phyloP scores from a whole-genome alignment of 768 basidiomycete species.

The Lentinula raphanica region DNA sequence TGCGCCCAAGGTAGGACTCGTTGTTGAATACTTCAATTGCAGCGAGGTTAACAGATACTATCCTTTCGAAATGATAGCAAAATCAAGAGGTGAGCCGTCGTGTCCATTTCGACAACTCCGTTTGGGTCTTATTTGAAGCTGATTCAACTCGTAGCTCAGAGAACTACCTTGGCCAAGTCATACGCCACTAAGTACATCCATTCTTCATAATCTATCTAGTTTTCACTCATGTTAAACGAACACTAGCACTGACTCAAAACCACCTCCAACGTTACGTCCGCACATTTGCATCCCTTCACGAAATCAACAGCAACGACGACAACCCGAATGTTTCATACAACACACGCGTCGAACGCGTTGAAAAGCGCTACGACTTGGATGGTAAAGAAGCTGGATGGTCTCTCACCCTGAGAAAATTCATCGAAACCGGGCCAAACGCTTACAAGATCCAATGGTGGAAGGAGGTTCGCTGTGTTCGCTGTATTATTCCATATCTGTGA shows the following conservation, averaged over 20 bases:
- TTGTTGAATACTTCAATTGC: background rate
- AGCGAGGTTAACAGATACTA: too few relatives aligned
- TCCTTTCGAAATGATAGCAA: background rate
- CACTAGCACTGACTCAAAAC: conserved; percentile 27
- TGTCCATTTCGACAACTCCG: background rate
- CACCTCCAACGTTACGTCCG: conserved; percentile 33
- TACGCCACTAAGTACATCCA: conserved; percentile 26
- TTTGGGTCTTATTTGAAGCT: too few relatives aligned
- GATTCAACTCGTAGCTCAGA: conserved; percentile 19
- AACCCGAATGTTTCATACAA: conserved; percentile 35
- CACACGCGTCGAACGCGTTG: conserved; percentile 42
- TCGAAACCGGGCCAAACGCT: conserved; percentile 11
- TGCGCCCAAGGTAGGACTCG: conserved; percentile 24
- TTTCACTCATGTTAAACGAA: background rate
- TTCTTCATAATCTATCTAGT: background rate
- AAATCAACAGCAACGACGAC: conserved; percentile 37
- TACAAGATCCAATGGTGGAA: conserved; percentile 31
- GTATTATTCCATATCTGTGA: conserved; percentile 1
- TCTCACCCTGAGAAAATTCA: conserved; percentile 28
- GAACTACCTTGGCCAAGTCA: conserved; percentile 27
- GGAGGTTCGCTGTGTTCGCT: conserved; percentile 21
- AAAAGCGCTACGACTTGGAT: conserved; percentile 28
- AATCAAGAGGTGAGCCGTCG: conserved; percentile 9
- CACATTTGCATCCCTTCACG: conserved; percentile 35
- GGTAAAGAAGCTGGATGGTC: conserved; percentile 31